Base-by-base conservation (phyloP, 352 stramenopile genomes). In the Phytophthora cactorum region DNA sequence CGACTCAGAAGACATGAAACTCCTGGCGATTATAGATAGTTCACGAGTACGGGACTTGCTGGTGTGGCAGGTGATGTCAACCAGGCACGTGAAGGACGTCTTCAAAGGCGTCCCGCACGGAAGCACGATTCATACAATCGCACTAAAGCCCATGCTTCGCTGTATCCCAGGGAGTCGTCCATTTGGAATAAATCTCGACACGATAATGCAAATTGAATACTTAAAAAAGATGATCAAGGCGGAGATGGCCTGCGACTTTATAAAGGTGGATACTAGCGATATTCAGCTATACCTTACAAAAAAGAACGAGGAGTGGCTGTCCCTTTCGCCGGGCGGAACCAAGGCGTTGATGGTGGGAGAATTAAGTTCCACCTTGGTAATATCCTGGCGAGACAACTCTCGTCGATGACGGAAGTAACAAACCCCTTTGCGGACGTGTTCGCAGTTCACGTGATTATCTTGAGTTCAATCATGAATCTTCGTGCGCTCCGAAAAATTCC, bases 111-210 rank as follows among this genome's bases (percentile, higher is more conserved):
- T 1, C 3, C 9, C 44, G 22, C 17, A 32, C 3, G 44, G 17
- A 2, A 50, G 32, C 9, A 25, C 44, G 8, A 15, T 50, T n/a
- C 44, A 50, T 50, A 0, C 32, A 8, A 50, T 50, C 32, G 44
- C 44, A 50, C 22, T 50, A 7, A 50, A 50, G n/a, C 44, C 44
- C 7, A 31, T 50, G 14, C 44, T 50, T 49, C 43, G 43, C 43
- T 49, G 43, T n/a, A 49, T 49, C 43, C 43, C 43, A 29, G 43
- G 43, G 3, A 49, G 43, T 49, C 43, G 43, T 12, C 7, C 17
- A 9, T 49, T 49, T 49, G 43, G 43, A 29, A 29, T 49, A 29
- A 49, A 49, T 29, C 1, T 49, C 8, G 17, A 29, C 15, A 29
- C 22, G 9, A 28, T 49, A 49, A 15, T 14, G 15, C 43, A 28